Percentiles rank a stretch among this genome's conserved stretches.
Evolutionary conservation across 2,329 filamentous ascomycete species (phyloP).

Genomic region (Ophiosphaerella herpotricha): DNA sequence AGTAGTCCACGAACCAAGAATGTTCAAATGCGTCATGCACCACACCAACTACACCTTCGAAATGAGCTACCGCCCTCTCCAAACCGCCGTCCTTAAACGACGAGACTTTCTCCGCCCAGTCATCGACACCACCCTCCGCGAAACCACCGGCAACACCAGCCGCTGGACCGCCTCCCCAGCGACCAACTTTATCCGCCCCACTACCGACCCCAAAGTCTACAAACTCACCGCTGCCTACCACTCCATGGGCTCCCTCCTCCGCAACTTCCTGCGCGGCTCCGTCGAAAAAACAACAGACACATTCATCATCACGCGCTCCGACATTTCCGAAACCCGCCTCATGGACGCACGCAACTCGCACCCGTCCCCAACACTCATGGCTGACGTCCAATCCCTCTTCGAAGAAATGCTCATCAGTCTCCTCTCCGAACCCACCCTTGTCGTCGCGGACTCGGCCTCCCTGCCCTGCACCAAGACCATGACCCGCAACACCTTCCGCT

Average conservation of each 20-base stretch:
- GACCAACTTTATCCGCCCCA: slow-evolving; percentile 30
- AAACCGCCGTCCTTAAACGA: slow-evolving; percentile 24
- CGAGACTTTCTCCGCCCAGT: slow-evolving; percentile 38
- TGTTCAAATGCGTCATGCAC: slow-evolving; percentile 43
- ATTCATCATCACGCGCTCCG: slow-evolving; percentile 38
- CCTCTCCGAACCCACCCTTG: slow-evolving; percentile 39
- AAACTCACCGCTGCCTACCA: slow-evolving; percentile 42
- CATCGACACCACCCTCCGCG: slow-evolving; percentile 32
- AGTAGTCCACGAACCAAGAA: slow-evolving; percentile 37
- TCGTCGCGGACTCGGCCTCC: slow-evolving; percentile 29
- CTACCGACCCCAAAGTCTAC: slow-evolving; percentile 28
- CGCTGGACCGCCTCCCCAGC: slow-evolving; percentile 21
- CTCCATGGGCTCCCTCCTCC: slow-evolving; percentile 38
- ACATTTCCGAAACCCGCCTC: slow-evolving; percentile 42
- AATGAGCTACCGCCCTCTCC: slow-evolving; percentile 35
- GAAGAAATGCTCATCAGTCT: slow-evolving; percentile 46
- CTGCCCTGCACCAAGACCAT: slow-evolving; percentile 31
- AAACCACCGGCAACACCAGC: slow-evolving; percentile 11
- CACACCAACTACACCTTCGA: slow-evolving; percentile 45
- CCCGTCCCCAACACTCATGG: slow-evolving; percentile 33
- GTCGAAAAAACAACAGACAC: slow-evolving; percentile 26
- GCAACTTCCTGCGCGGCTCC: slow-evolving; percentile 41
- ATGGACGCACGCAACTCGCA: slow-evolving; percentile 35
- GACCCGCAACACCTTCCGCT: slow-evolving; percentile 35
- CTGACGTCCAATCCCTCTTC: slow-evolving; percentile 35